Evolutionary conservation across 148 eudicot genomes (phyloP).

Genomic region (Rhododendron henanense): DNA sequence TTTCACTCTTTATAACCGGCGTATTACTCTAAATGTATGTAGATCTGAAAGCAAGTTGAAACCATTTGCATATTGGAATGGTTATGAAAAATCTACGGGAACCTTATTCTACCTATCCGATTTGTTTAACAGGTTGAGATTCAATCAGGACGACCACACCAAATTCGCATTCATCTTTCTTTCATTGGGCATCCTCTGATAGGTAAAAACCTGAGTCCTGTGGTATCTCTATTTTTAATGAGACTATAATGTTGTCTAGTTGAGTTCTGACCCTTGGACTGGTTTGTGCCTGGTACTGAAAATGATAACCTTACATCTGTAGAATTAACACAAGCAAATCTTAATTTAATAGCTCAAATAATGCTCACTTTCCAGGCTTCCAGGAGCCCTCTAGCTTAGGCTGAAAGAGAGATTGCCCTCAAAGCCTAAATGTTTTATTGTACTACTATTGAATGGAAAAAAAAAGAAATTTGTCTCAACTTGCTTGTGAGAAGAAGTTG

Average conservation of each 20-base stretch:
- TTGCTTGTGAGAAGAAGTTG: background rate
- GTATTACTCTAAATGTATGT: background rate
- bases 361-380: background rate
- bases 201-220: constrained; percentile 40
- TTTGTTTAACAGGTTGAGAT: constrained; percentile 72
- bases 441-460: background rate
- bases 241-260: background rate
- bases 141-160: constrained; percentile 98
- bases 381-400: no score
- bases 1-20: background rate
- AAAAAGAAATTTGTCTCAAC: background rate
- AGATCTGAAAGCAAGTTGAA: background rate
- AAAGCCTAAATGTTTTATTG: background rate
- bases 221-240: background rate
- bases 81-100: background rate
- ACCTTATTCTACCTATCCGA: background rate
- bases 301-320: background rate
- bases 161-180: constrained; percentile 95
- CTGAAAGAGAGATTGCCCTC: background rate
- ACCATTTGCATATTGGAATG: background rate
- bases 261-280: constrained; percentile 1
- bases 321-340: background rate
- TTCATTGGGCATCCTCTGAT: constrained; percentile 79
- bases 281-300: background rate
- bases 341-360: background rate